These are phyloP conservation scores for Epichloe coenophiala DNA, from an alignment of 2,329 filamentous ascomycete species.

Conservation along the genomic window DNA sequence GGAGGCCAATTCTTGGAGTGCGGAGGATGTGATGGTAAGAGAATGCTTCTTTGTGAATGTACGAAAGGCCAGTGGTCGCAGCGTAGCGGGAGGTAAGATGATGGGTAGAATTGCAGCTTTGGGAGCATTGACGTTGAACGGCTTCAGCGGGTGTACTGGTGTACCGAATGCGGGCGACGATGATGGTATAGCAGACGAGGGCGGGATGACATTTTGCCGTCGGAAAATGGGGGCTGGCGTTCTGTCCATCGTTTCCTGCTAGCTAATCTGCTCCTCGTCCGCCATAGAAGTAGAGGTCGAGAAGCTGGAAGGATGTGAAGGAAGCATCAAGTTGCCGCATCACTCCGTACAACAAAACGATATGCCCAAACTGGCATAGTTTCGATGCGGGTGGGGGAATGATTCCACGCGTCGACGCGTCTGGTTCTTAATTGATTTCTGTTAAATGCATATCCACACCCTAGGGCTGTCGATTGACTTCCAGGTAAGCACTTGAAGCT, in stretches of 20 bases:
- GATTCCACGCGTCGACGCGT: constrained; percentile 24
- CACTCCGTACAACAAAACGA: neutral
- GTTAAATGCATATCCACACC: constrained; percentile 14
- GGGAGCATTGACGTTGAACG: constrained; percentile 39
- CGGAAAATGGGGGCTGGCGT: constrained; percentile 26
- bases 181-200: constrained; percentile 57
- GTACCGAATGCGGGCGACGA: constrained; percentile 87
- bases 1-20: constrained; percentile 67
- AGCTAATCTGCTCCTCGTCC: neutral
- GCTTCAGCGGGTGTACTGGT: constrained; percentile 63
- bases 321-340: neutral
- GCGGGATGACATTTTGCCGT: constrained; percentile 18
- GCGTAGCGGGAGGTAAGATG: constrained; percentile 69
- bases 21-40: constrained; percentile 76
- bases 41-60: constrained; percentile 98
- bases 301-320: neutral
- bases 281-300: neutral
- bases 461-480: neutral
- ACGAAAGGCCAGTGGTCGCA: constrained; percentile 83
- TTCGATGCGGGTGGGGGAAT: neutral
- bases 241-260: constrained; percentile 19
- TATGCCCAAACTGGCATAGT: neutral
- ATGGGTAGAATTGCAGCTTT: constrained; percentile 69
- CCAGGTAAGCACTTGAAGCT: neutral
- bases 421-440: constrained; percentile 19